These are phyloP conservation scores for Corylus heterophylla DNA, from an alignment of 306 rosid genomes.

Conservation along the genomic window DNA sequence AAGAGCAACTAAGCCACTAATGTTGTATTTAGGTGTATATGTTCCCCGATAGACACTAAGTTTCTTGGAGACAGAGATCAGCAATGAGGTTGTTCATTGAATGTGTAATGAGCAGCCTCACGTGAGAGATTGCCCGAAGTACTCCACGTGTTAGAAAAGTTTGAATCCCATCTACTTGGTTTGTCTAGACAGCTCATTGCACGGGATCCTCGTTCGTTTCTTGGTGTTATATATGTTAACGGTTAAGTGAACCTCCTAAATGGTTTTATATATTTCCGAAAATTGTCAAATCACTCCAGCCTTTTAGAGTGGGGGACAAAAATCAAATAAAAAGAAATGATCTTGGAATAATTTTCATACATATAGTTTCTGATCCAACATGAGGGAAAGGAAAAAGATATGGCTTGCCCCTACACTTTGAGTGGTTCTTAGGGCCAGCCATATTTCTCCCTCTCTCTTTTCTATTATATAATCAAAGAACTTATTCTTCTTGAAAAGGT, in stretches of 20 bases:
- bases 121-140: too few species aligned
- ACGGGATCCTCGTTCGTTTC: too few species aligned
- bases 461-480: slow-evolving; percentile 15
- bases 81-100: too few species aligned
- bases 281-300: neutral
- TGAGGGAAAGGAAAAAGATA: neutral
- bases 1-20: neutral
- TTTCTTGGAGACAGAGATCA: too few species aligned
- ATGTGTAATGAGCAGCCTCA: too few species aligned
- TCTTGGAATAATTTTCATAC: neutral
- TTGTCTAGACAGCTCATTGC: too few species aligned
- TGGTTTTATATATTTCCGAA: neutral
- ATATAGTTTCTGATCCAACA: neutral
- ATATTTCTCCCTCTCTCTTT: neutral
- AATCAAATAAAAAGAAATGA: neutral
- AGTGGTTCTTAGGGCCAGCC: slow-evolving; percentile 4
- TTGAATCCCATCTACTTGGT: too few species aligned
- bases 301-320: neutral
- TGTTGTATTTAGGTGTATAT: too few species aligned
- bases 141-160: too few species aligned
- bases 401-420: neutral
- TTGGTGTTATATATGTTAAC: slow-evolving; percentile 3
- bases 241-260: neutral
- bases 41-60: too few species aligned
- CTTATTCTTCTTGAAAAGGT: slow-evolving; percentile 20